These are phyloP conservation scores for Mycena vitilis DNA, from an alignment of 768 basidiomycete genomes.

Conservation along the genomic window DNA sequence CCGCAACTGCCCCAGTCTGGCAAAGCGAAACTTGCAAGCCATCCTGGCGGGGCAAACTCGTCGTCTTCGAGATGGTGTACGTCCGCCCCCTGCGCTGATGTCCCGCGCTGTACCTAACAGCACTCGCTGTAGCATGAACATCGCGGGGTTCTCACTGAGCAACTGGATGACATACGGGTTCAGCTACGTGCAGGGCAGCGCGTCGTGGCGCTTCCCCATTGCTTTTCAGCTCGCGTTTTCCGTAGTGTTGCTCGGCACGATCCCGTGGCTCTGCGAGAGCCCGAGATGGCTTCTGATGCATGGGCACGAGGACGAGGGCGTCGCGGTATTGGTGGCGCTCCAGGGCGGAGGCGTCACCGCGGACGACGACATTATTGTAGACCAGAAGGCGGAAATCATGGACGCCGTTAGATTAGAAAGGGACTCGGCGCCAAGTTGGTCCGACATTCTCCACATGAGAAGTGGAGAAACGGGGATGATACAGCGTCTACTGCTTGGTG, in stretches of 20 bases:
- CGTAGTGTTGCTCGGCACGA: constrained; percentile 54
- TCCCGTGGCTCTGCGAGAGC: constrained; percentile 62
- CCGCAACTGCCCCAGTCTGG: constrained; percentile 64
- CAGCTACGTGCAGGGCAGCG: constrained; percentile 55
- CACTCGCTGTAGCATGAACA: constrained; percentile 54
- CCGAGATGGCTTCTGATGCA: constrained; percentile 64
- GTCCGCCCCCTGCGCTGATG: constrained; percentile 22
- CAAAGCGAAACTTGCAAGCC: constrained; percentile 65
- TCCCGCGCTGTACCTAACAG: neutral
- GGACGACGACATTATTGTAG: constrained; percentile 51
- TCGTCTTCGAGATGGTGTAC: constrained; percentile 63
- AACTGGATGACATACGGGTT: constrained; percentile 68
- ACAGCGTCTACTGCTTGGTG: constrained; percentile 54
- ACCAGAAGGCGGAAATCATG: constrained; percentile 55
- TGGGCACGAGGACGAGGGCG: constrained; percentile 54
- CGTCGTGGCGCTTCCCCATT: constrained; percentile 63
- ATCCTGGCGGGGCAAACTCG: constrained; percentile 58
- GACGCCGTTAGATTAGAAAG: constrained; percentile 58
- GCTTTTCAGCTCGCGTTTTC: constrained; percentile 63
- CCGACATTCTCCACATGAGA: constrained; percentile 53
- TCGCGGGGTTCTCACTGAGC: constrained; percentile 61
- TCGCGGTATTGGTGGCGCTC: constrained; percentile 54
- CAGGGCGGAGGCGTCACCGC: constrained; percentile 52
- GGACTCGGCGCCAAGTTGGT: constrained; percentile 55
- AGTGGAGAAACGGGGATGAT: constrained; percentile 61